phyloP scores from a whole-genome alignment of 305 asterid species.

The Fraxinus angustifolia region DNA sequence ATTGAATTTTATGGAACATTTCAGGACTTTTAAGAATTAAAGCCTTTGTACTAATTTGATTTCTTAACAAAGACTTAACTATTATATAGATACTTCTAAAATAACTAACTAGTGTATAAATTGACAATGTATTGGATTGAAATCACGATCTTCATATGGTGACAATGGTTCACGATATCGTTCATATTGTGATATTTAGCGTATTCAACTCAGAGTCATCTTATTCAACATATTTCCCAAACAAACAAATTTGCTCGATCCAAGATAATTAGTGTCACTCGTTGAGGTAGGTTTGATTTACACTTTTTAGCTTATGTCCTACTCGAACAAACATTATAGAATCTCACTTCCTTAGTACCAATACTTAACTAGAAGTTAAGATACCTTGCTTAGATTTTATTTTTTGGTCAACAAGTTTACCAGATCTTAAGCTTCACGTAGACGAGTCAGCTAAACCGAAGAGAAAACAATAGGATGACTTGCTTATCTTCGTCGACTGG shows the following conservation, averaged over 20 bases:
- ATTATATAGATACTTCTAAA: neutral
- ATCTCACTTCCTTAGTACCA: neutral
- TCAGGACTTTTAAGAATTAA: neutral
- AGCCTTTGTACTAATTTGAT: neutral
- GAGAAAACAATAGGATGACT: neutral
- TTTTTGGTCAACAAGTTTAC: neutral
- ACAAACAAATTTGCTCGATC: neutral
- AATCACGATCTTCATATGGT: neutral
- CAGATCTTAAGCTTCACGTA: too few relatives aligned
- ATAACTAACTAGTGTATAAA: neutral
- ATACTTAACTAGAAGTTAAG: neutral
- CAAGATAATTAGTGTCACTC: neutral
- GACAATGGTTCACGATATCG: neutral
- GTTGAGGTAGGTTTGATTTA: neutral
- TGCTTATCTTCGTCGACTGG: neutral
- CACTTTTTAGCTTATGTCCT: neutral
- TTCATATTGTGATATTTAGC: too few relatives aligned
- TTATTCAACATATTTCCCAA: neutral
- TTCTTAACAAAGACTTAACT: neutral
- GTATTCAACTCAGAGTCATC: too few relatives aligned
- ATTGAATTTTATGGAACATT: neutral
- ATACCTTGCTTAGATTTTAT: neutral
- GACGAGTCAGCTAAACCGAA: neutral
- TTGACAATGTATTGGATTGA: neutral
- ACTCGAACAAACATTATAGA: neutral